Conservation (phyloP, 345 rosid species). For the Hibiscus mutabilis region DNA sequence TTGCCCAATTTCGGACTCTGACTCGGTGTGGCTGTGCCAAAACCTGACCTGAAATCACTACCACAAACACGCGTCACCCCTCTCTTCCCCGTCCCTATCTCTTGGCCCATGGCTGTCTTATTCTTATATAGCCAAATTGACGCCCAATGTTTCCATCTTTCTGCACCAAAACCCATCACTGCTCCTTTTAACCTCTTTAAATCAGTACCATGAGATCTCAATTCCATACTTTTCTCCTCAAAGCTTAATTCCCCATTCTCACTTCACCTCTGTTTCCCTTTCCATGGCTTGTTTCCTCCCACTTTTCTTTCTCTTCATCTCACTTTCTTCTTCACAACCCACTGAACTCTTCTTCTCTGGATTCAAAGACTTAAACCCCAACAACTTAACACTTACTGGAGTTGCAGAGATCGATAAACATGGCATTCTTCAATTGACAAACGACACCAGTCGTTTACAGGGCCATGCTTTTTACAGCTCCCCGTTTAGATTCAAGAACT, state of each 20-base stretch:
- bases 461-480: slow-evolving; percentile 74
- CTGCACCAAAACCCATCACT: slow-evolving; percentile 7
- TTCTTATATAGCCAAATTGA: not conserved
- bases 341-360: slow-evolving; percentile 41
- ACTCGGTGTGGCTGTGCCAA: not conserved
- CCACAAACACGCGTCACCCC: not conserved
- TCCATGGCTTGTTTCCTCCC: slow-evolving; percentile 15
- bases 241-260: not conserved
- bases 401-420: slow-evolving; percentile 38
- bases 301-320: slow-evolving; percentile 19
- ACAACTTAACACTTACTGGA: slow-evolving; percentile 46
- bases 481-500: slow-evolving; percentile 53
- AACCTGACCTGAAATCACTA: not conserved
- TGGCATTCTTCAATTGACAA: slow-evolving; percentile 63
- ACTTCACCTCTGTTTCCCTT: not conserved
- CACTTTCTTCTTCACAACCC: slow-evolving; percentile 22
- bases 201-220: not conserved
- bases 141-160: not conserved
- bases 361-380: slow-evolving; percentile 25
- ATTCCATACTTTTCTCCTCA: not conserved
- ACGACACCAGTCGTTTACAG: slow-evolving; percentile 34
- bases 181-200: not conserved
- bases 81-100: not conserved
- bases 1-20: not conserved
- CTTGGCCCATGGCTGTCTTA: slow-evolving; percentile 7